A percentile compares a stretch with the other conserved stretches of the same genome.
These are phyloP conservation scores for Rhododendron henanense DNA, from an alignment of 148 eudicot species.

Conservation along the genomic window DNA sequence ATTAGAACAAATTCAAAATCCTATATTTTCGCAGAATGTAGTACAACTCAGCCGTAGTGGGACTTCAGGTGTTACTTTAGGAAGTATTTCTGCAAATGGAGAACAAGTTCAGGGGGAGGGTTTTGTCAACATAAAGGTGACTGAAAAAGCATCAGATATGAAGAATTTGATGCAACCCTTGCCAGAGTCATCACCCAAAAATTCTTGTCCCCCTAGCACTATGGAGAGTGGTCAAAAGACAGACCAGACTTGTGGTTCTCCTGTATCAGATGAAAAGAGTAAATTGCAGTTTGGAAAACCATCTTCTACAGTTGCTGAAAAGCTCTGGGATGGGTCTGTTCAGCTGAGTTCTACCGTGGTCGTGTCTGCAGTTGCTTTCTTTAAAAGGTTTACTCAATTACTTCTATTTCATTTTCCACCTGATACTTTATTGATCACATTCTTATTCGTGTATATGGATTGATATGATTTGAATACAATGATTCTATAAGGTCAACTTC, in stretches of 20 bases:
- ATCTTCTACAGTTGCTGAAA: conserved; percentile 34
- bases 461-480: background rate
- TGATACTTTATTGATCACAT: background rate
- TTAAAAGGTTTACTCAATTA: conserved; percentile 54
- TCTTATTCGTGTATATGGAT: conserved; percentile 1
- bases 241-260: conserved; percentile 14
- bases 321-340: conserved; percentile 79
- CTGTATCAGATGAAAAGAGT: conserved; percentile 26
- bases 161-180: conserved; percentile 23
- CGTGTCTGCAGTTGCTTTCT: conserved; percentile 61
- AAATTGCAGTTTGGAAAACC: conserved; percentile 23
- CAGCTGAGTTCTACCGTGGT: conserved; percentile 56
- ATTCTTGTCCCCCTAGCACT: conserved; percentile 15
- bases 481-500: background rate
- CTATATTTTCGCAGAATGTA: conserved; percentile 26
- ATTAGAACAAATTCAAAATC: conserved; percentile 19
- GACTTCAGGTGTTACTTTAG: conserved; percentile 25
- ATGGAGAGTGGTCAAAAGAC: conserved; percentile 21
- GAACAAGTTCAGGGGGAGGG: conserved; percentile 23
- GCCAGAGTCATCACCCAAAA: conserved; percentile 19
- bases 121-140: conserved; percentile 17
- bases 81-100: conserved; percentile 14
- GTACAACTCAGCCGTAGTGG: conserved; percentile 17
- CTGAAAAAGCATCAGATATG: conserved; percentile 17
- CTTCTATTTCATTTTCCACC: conserved; percentile 6